A percentile compares a stretch with the other conserved stretches of the same genome.
phyloP scores from a whole-genome alignment of 768 basidiomycete species.

The Galerina marginata region DNA sequence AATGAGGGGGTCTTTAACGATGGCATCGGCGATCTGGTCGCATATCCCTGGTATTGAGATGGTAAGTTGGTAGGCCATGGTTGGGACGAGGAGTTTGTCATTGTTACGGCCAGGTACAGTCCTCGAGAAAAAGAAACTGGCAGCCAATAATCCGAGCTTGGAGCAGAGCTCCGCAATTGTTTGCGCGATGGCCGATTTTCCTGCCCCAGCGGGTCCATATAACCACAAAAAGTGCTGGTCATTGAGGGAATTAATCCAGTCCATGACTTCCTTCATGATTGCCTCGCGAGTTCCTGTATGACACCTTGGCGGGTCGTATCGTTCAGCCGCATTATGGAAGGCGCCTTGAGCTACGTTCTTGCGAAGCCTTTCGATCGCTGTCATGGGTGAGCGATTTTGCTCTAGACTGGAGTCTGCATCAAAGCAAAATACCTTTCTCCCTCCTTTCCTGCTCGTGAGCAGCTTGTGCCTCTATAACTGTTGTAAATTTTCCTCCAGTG shows the following conservation, averaged over 20 bases:
- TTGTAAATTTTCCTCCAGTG: not conserved
- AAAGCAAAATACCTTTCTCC: not conserved
- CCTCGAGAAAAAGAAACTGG: constrained; percentile 18
- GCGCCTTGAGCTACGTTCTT: constrained; percentile 7
- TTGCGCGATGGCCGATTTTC: constrained; percentile 33
- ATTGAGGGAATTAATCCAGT: constrained; percentile 3
- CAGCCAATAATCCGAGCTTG: not conserved
- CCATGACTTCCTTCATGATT: constrained; percentile 11
- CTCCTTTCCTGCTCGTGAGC: not conserved
- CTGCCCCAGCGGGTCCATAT: constrained; percentile 30
- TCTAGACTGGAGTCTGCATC: not conserved
- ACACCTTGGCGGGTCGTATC: constrained; percentile 27
- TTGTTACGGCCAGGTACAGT: not conserved
- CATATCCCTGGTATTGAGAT: constrained; percentile 4
- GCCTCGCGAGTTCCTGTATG: constrained; percentile 19
- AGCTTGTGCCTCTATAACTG: not conserved
- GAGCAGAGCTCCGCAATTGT: constrained; percentile 24
- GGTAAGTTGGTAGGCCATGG: constrained; percentile 14
- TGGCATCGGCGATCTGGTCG: not conserved
- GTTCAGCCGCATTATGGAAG: constrained; percentile 18
- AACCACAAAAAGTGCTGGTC: constrained; percentile 21
- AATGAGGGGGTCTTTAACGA: constrained; percentile 5
- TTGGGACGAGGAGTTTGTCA: constrained; percentile 7
- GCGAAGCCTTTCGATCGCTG: not conserved
- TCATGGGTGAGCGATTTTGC: not conserved